A percentile compares a stretch with the other conserved stretches of the same genome.
phyloP scores from a whole-genome alignment of 2,329 filamentous ascomycete species.

The Aspergillus persii region DNA sequence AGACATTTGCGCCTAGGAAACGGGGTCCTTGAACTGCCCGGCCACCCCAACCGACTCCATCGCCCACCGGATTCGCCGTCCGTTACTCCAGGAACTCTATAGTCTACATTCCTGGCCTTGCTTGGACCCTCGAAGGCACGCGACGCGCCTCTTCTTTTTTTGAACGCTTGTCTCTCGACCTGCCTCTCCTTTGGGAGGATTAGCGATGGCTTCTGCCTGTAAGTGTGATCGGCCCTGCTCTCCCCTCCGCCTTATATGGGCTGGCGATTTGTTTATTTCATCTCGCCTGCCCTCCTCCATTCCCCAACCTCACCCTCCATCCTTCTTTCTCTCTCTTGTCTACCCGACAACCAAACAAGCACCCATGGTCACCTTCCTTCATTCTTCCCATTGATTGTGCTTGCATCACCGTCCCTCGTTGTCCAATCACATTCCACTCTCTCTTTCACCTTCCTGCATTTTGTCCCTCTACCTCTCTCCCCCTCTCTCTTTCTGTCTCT shows the following conservation, averaged over 20 bases:
- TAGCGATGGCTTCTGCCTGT: conserved; percentile 39
- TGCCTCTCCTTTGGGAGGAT: conserved; percentile 23
- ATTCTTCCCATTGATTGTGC: conserved; percentile 17
- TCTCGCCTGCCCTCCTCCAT: conserved; percentile 35
- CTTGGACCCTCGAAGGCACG: conserved; percentile 35
- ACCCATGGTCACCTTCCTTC: conserved; percentile 19
- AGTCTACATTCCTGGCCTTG: conserved; percentile 44
- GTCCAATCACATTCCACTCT: conserved; percentile 7
- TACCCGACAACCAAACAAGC: conserved; percentile 11
- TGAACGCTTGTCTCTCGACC: conserved; percentile 11
- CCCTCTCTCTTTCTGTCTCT: not conserved
- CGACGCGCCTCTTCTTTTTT: conserved; percentile 32
- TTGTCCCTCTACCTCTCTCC: not conserved
- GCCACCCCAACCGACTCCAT: conserved; percentile 5
- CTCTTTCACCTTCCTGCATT: conserved; percentile 2
- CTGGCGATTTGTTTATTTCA: conserved; percentile 41
- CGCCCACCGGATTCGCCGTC: conserved; percentile 17
- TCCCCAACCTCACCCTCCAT: conserved; percentile 30
- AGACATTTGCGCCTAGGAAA: conserved; percentile 22
- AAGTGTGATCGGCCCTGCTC: conserved; percentile 33
- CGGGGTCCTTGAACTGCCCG: conserved; percentile 1
- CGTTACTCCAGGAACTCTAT: conserved; percentile 37
- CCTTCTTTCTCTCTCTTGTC: conserved; percentile 19
- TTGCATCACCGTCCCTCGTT: conserved; percentile 13
- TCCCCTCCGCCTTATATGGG: conserved; percentile 26